Conservation (phyloP, 805 yeast genomes). For the Starmerella gropengiesseri region DNA sequence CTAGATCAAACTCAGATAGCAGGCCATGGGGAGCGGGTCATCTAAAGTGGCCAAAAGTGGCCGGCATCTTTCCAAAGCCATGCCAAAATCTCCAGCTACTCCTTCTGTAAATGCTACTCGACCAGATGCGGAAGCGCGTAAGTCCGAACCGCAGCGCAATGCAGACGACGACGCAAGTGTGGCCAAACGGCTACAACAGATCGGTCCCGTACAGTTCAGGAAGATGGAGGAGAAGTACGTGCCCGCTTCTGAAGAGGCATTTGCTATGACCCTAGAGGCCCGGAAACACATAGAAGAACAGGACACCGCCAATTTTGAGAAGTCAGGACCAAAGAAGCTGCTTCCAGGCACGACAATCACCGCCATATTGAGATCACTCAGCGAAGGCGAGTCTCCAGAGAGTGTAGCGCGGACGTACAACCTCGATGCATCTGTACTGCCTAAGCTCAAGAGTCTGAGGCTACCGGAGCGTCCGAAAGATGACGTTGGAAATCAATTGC, state of each 20-base stretch:
- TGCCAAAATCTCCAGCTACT: neutral
- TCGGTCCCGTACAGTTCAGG: constrained; percentile 22
- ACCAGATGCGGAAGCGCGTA: neutral
- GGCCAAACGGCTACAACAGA: constrained; percentile 19
- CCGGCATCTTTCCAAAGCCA: constrained; percentile 8
- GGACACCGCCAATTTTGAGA: constrained; percentile 7
- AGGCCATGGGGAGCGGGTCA: constrained; percentile 13
- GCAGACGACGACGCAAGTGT: constrained; percentile 34
- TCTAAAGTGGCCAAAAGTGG: constrained; percentile 10
- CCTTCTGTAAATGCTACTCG: constrained; percentile 3
- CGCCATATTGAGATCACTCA: constrained; percentile 20
- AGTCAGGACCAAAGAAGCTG: constrained; percentile 10
- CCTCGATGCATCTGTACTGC: constrained; percentile 18
- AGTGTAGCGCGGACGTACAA: constrained; percentile 17
- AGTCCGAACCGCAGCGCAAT: neutral
- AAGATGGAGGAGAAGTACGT: constrained; percentile 10
- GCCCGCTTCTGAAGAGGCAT: constrained; percentile 20
- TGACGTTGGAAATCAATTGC: constrained; percentile 7
- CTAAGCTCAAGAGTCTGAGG: constrained; percentile 10
- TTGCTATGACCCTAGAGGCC: constrained; percentile 23
- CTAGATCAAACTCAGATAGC: neutral
- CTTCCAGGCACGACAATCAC: constrained; percentile 24
- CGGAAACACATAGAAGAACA: constrained; percentile 17
- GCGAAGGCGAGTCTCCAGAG: constrained; percentile 22
- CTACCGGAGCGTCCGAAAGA: constrained; percentile 9